Evolutionary conservation across 2,329 filamentous ascomycete genomes (phyloP).

Genomic region (Tolypocladium tropicale): DNA sequence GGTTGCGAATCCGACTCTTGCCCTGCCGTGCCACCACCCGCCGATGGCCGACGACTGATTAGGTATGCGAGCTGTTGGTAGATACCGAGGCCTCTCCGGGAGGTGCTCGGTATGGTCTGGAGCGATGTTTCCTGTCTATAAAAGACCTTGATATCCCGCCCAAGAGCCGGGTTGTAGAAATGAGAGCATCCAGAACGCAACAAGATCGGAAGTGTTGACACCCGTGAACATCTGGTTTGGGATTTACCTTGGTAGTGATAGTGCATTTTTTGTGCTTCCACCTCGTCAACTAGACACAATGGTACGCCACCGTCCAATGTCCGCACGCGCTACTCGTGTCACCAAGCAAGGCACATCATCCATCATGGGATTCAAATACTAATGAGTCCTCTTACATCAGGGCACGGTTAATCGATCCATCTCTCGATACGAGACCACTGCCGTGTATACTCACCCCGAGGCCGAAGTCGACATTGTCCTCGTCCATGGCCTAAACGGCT

Average conservation of each 20-base stretch:
- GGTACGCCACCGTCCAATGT: not conserved
- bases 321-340: not conserved
- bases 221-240: not conserved
- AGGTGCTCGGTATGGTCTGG: not conserved
- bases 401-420: constrained; percentile 22
- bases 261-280: not conserved
- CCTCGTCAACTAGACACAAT: not conserved
- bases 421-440: constrained; percentile 45
- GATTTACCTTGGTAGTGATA: not conserved
- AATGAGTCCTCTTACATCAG: constrained; percentile 18
- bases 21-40: constrained; percentile 2
- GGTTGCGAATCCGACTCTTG: constrained; percentile 2
- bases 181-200: not conserved
- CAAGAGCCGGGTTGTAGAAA: not conserved
- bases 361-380: not conserved
- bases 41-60: not conserved
- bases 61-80: not conserved
- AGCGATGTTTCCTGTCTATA: not conserved
- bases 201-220: not conserved
- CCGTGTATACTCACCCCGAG: constrained; percentile 48
- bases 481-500: constrained; percentile 60
- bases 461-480: constrained; percentile 57
- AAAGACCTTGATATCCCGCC: not conserved
- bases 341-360: not conserved
- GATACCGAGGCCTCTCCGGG: not conserved